Base-by-base conservation (phyloP, 2,329 filamentous ascomycete species). In the Hypocrella siamensis region DNA sequence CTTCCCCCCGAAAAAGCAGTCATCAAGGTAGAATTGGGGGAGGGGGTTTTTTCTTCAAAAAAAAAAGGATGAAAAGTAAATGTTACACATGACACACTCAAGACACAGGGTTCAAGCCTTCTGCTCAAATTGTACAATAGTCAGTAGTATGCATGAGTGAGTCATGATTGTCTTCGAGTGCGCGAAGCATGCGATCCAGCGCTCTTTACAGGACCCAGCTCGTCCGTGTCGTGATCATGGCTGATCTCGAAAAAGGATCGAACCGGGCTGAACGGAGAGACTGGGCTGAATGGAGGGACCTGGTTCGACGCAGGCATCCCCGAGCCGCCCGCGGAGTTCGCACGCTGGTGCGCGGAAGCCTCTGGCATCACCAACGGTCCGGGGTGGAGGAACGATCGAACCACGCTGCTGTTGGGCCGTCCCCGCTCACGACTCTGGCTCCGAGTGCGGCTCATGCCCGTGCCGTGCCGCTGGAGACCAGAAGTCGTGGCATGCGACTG, bases 331-430 rank as follows among this genome's bases (percentile, higher is more conserved):
- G 32, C 42, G 5, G 53, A 56, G n/a, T 38, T 43, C 11, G 36
- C 38, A 16, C 49, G 45, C 26, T 43, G 46, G 28, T 48, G 48
- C 3, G 26, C 30, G 15, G 34, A 36, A 6, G 30, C 37, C 12
- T 52, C 47, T 6, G 45, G 50, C 12, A 50, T 49, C 5, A 60
- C 41, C 7, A 48, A 47, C 1, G 65, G 65, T 0, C 65, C 65
- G 0, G 63, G 65, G 30, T 65, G 65, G 10, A 69, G 46, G 17
- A 69, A 51, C 30, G 60, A 55, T 5, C 58, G 48, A 17, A 68
- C 43, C 4, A 68, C 40, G 39, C 58, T 63, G 37, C 54, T 54
- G 29, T 58, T 56, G 24, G 45, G 40, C n/a, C 55, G 41, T 22
- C 46, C 46, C 19, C 46, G 56, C 32, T 55, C 54, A 17, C 52